Percentiles rank a stretch among this genome's conserved stretches.
Evolutionary conservation across 306 rosid genomes (phyloP).

Genomic region (Sicyos baderoa): DNA sequence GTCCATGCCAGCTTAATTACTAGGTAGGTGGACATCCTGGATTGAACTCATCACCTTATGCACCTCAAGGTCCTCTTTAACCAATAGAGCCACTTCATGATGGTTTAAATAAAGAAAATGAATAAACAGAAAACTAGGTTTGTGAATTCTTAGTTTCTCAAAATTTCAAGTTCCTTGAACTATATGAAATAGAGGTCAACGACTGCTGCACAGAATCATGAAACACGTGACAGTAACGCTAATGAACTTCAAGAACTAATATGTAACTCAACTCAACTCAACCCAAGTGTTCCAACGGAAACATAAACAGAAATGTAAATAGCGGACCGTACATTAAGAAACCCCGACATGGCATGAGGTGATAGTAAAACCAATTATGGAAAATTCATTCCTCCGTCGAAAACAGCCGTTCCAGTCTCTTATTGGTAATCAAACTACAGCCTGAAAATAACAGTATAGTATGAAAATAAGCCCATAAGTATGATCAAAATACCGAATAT

Average conservation of each 20-base stretch:
- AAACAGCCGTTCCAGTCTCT: slow-evolving; percentile 19
- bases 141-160: neutral
- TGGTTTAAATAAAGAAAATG: neutral
- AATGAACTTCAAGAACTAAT: neutral
- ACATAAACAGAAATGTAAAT: slow-evolving; percentile 1
- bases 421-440: slow-evolving; percentile 24
- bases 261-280: neutral
- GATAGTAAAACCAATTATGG: slow-evolving; percentile 29
- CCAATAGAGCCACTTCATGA: too few species aligned
- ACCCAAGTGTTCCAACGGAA: neutral
- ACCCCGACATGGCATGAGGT: slow-evolving; percentile 48
- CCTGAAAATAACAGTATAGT: slow-evolving; percentile 39
- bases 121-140: neutral
- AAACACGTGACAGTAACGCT: neutral
- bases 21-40: too few species aligned
- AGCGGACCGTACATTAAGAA: slow-evolving; percentile 36
- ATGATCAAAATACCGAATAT: neutral
- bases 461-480: slow-evolving; percentile 18
- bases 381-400: slow-evolving; percentile 26
- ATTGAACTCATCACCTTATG: too few species aligned
- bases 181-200: neutral
- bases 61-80: too few species aligned
- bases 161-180: neutral
- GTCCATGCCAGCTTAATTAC: too few species aligned
- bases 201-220: neutral